Conservation (phyloP, 2,329 filamentous ascomycete genomes). For the Myriosclerotinia duriaeana region DNA sequence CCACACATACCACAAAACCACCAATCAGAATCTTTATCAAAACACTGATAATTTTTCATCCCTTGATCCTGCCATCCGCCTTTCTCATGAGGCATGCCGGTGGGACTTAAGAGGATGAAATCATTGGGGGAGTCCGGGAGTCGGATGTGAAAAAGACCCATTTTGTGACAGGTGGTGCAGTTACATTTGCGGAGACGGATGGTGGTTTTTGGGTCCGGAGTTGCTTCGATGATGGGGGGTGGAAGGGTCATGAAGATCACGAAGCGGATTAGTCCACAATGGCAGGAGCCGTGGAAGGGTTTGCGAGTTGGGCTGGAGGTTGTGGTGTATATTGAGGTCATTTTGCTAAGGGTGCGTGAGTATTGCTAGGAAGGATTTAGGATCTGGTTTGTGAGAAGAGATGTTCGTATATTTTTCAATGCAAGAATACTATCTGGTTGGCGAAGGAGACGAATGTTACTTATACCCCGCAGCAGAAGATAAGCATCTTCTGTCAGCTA, state of each 20-base stretch:
- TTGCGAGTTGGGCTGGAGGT: constrained; percentile 26
- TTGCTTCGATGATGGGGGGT: constrained; percentile 32
- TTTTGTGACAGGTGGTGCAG: constrained; percentile 51
- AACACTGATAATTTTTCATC: constrained; percentile 46
- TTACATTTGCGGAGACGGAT: constrained; percentile 45
- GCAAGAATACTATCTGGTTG: not conserved
- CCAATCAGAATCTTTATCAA: constrained; percentile 42
- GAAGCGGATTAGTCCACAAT: constrained; percentile 48
- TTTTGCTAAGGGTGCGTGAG: not conserved
- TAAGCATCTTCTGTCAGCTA: not conserved
- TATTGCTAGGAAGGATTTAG: not conserved
- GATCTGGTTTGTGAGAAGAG: not conserved
- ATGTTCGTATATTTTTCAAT: not conserved
- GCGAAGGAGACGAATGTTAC: not conserved
- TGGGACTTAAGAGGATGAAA: constrained; percentile 49
- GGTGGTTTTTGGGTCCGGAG: constrained; percentile 21
- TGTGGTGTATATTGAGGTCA: constrained; percentile 7
- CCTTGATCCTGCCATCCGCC: constrained; percentile 43
- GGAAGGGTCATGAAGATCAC: constrained; percentile 48
- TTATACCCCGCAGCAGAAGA: not conserved
- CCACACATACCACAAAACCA: constrained; percentile 51
- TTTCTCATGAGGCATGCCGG: not conserved
- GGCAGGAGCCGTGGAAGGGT: constrained; percentile 47
- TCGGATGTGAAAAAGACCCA: constrained; percentile 49
- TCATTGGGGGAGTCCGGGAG: constrained; percentile 43